Percentiles rank a stretch among this genome's conserved stretches.
phyloP scores from a whole-genome alignment of 495 filamentous ascomycete species.

The Geopyxis carbonaria region DNA sequence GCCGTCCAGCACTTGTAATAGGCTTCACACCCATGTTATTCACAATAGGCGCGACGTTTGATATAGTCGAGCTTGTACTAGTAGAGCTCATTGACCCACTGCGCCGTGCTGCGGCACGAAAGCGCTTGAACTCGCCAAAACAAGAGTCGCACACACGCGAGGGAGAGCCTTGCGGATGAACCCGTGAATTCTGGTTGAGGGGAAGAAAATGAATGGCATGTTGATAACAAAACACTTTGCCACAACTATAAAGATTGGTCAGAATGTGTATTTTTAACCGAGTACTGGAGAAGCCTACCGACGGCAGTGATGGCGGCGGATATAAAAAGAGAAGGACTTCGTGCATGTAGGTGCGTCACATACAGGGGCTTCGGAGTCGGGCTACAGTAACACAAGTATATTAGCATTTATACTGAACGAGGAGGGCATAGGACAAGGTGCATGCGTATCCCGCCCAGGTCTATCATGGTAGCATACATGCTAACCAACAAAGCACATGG shows the following conservation, averaged over 20 bases:
- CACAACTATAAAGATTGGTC: conserved; percentile 30
- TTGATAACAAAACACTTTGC: conserved; percentile 50
- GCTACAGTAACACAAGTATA: conserved; percentile 30
- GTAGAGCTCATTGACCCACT: conserved; percentile 25
- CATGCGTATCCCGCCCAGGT: neutral
- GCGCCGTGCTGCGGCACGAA: conserved; percentile 13
- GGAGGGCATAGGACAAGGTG: conserved; percentile 10
- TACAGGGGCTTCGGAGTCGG: conserved; percentile 41
- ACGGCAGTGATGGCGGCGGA: conserved; percentile 58
- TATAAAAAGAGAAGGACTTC: conserved; percentile 46
- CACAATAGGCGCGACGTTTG: conserved; percentile 14
- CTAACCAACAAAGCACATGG: conserved; percentile 3
- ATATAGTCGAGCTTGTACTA: conserved; percentile 22
- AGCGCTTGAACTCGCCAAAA: conserved; percentile 35
- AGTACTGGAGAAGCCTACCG: conserved; percentile 25
- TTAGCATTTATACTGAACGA: conserved; percentile 20
- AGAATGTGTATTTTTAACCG: neutral
- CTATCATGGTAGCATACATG: neutral
- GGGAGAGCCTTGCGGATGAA: conserved; percentile 42
- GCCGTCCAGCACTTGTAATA: conserved; percentile 13
- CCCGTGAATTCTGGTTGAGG: conserved; percentile 48
- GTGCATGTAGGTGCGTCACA: conserved; percentile 48
- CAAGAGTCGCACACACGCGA: conserved; percentile 48
- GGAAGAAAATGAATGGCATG: conserved; percentile 41
- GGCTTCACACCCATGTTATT: conserved; percentile 15